These are phyloP conservation scores for Neofusicoccum kwambonambiense DNA, from an alignment of 2,329 filamentous ascomycete species.

Conservation along the genomic window DNA sequence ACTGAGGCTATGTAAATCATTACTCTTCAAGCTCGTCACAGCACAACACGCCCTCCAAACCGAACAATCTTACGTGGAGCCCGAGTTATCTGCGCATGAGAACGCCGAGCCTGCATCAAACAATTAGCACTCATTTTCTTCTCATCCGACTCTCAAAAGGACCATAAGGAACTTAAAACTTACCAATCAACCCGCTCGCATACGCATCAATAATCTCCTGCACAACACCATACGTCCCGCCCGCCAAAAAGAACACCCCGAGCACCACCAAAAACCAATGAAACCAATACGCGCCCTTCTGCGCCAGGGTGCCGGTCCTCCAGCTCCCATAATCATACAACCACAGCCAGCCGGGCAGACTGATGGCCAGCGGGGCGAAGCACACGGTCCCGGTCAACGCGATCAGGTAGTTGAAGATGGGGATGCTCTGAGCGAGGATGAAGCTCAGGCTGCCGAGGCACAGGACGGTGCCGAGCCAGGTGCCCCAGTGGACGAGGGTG, in stretches of 20 bases:
- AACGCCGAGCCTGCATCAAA: no score
- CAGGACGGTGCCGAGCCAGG: constrained; percentile 49
- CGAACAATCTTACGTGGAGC: no score
- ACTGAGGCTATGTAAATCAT: no score
- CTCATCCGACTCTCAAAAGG: no score
- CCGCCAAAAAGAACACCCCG: constrained; percentile 49
- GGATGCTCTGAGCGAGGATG: constrained; percentile 49
- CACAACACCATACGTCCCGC: constrained; percentile 52
- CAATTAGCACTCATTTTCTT: no score
- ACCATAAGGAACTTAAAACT: not conserved
- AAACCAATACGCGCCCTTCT: constrained; percentile 40
- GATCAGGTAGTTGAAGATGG: constrained; percentile 55
- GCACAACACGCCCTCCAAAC: no score
- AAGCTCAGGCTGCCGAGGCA: constrained; percentile 48
- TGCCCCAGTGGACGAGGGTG: constrained; percentile 47
- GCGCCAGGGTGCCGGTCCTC: constrained; percentile 34
- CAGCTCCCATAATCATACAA: constrained; percentile 49
- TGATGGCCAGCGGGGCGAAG: constrained; percentile 52
- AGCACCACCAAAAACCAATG: constrained; percentile 46
- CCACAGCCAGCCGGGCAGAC: constrained; percentile 52
- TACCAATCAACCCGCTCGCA: constrained; percentile 45
- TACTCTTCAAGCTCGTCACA: no score
- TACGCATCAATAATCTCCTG: constrained; percentile 55
- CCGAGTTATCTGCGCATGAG: no score
- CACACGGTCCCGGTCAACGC: constrained; percentile 51